Conservation (phyloP, 1,139 yeast species). For the Ogataea hybrid region DNA sequence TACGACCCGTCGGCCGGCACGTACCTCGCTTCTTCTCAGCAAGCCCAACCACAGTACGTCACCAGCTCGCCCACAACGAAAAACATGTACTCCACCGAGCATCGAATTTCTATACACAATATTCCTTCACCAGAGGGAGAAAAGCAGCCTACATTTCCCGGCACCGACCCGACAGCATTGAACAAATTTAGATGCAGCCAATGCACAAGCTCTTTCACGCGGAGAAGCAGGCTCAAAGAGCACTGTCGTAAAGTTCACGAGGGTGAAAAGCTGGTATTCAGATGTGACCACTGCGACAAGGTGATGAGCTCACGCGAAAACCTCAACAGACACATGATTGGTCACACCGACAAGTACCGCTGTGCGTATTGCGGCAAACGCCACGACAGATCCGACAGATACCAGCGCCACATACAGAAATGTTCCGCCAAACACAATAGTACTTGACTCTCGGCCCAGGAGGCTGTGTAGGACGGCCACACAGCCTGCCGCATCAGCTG, state of each 20-base stretch:
- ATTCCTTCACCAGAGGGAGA: background rate
- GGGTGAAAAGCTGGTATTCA: slow-evolving; percentile 17
- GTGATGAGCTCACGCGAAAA: slow-evolving; percentile 23
- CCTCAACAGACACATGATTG: slow-evolving; percentile 26
- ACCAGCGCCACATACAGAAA: too few species aligned
- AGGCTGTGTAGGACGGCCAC: too few species aligned
- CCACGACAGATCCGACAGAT: too few species aligned
- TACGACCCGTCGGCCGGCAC: background rate
- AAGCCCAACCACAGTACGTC: background rate
- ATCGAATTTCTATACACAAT: background rate
- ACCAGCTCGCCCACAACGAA: background rate
- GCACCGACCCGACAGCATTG: background rate
- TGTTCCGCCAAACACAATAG: too few species aligned
- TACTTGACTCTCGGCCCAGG: too few species aligned
- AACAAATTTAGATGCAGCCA: slow-evolving; percentile 19
- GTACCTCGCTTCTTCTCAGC: background rate
- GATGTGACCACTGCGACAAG: slow-evolving; percentile 24
- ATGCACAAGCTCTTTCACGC: slow-evolving; percentile 25
- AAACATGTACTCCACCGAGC: background rate
- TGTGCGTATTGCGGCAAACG: too few species aligned
- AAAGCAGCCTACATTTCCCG: background rate
- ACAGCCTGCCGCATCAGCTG: too few species aligned
- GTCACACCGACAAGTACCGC: slow-evolving; percentile 27
- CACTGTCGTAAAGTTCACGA: slow-evolving; percentile 24
- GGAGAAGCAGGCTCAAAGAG: slow-evolving; percentile 27